A percentile compares a stretch with the other conserved stretches of the same genome.
Conservation (phyloP, 305 asterid species). For the Fraxinus nigra region DNA sequence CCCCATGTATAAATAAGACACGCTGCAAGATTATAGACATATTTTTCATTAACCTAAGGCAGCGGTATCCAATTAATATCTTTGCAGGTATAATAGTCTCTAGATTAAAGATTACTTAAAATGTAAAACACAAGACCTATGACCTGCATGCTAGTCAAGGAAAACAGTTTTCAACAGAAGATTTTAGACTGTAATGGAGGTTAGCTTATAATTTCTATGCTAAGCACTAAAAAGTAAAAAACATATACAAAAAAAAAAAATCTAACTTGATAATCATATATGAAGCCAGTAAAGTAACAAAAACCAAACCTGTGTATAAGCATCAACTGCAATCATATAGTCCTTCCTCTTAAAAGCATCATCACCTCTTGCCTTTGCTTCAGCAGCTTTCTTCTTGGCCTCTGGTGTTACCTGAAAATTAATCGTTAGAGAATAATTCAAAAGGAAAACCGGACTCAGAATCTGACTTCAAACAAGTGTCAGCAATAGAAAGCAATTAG, state of each 20-base stretch:
- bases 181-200: not conserved
- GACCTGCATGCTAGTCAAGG: not conserved
- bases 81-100: not conserved
- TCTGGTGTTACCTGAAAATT: slow-evolving; percentile 64
- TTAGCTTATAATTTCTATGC: not conserved
- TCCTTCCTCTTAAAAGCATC: slow-evolving; percentile 76
- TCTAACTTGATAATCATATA: not conserved
- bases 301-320: slow-evolving; percentile 78
- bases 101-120: not conserved
- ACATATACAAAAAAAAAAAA: not conserved
- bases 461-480: not conserved
- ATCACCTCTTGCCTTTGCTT: slow-evolving; percentile 81
- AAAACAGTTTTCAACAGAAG: not conserved
- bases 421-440: not conserved
- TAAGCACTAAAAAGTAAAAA: not conserved
- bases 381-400: slow-evolving; percentile 73
- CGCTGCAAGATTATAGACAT: not conserved
- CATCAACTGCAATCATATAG: slow-evolving; percentile 62
- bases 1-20: not conserved
- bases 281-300: not conserved
- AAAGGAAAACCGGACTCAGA: not conserved
- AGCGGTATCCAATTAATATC: not conserved
- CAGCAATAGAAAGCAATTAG: not conserved
- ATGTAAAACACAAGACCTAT: not conserved
- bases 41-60: not conserved